Conservation (phyloP, 2,329 filamentous ascomycete genomes). For the Cordyceps cateniannulata region DNA sequence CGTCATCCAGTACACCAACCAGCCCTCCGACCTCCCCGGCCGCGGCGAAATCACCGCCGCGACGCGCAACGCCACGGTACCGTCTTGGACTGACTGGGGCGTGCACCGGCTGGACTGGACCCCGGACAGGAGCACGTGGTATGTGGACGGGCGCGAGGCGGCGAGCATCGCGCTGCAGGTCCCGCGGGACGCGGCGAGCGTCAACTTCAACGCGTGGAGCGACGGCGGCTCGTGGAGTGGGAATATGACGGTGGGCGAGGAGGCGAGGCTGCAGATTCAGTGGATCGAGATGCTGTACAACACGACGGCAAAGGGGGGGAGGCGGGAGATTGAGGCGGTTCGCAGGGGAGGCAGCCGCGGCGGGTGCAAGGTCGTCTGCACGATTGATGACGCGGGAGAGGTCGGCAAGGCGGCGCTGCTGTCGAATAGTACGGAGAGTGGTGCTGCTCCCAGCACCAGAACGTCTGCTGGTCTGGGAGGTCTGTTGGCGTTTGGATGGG, state of each 20-base stretch:
- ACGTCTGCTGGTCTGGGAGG: neutral
- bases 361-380: conserved; percentile 25
- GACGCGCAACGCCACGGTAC: conserved; percentile 41
- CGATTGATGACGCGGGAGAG: conserved; percentile 27
- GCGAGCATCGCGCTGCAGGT: conserved; percentile 49
- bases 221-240: conserved; percentile 55
- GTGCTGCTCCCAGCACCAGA: neutral
- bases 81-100: conserved; percentile 50
- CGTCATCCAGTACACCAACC: conserved; percentile 52
- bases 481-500: neutral
- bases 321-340: conserved; percentile 24
- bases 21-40: conserved; percentile 43
- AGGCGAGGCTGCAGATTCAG: conserved; percentile 52
- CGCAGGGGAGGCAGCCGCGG: conserved; percentile 19
- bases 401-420: conserved; percentile 20
- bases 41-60: conserved; percentile 39
- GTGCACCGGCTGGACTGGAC: conserved; percentile 57
- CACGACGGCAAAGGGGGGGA: conserved; percentile 19
- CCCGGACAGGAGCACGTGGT: conserved; percentile 47
- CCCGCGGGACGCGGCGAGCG: conserved; percentile 42
- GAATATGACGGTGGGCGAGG: conserved; percentile 44
- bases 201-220: conserved; percentile 56
- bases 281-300: conserved; percentile 58
- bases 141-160: conserved; percentile 39
- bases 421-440: conserved; percentile 18